These are phyloP conservation scores for Talaromyces adpressus DNA, from an alignment of 495 filamentous ascomycete species.

Conservation along the genomic window DNA sequence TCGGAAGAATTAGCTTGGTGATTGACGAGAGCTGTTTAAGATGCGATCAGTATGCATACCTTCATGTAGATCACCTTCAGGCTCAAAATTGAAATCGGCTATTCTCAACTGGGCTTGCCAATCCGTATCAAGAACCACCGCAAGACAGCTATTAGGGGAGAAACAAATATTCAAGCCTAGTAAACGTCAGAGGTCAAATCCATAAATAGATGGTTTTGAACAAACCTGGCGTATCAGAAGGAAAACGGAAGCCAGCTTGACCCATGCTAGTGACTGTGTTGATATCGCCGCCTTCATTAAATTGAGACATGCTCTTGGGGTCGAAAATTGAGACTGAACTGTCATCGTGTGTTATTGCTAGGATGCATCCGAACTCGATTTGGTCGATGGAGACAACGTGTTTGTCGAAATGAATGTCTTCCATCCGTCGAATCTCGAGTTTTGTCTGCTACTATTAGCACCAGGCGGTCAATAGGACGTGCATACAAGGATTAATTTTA, in stretches of 20 bases:
- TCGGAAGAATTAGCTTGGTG: conserved; percentile 10
- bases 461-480: conserved; percentile 2
- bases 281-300: conserved; percentile 54
- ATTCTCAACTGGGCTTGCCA: conserved; percentile 55
- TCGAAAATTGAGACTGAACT: conserved; percentile 74
- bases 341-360: conserved; percentile 67
- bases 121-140: conserved; percentile 58
- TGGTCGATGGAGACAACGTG: conserved; percentile 60
- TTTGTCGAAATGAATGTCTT: conserved; percentile 57
- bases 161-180: conserved; percentile 60
- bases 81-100: conserved; percentile 47
- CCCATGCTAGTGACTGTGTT: conserved; percentile 58
- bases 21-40: background rate
- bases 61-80: conserved; percentile 29
- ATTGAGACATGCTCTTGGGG: conserved; percentile 56
- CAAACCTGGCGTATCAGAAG: conserved; percentile 25
- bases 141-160: conserved; percentile 67
- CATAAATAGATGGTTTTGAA: conserved; percentile 13
- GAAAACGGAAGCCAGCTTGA: conserved; percentile 69
- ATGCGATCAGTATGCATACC: conserved; percentile 22
- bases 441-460: conserved; percentile 36
- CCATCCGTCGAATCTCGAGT: conserved; percentile 55
- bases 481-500: conserved; percentile 20
- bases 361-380: conserved; percentile 56
- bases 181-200: conserved; percentile 10